These are phyloP conservation scores for Calocera viscosa DNA, from an alignment of 768 basidiomycete species.

Conservation along the genomic window DNA sequence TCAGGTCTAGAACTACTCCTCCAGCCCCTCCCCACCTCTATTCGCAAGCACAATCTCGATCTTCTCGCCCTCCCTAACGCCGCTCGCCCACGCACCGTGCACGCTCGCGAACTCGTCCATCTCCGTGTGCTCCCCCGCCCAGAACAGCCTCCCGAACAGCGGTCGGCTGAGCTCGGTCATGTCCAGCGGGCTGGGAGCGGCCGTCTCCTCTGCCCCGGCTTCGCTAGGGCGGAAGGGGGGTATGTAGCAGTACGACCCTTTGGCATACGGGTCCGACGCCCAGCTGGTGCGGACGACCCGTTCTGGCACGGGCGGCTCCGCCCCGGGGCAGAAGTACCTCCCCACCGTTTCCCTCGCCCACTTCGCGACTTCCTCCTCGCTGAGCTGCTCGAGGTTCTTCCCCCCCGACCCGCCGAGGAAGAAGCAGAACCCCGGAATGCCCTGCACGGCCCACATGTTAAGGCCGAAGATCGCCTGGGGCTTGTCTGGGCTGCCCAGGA, in stretches of 20 bases:
- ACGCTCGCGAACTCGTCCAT: constrained; percentile 12
- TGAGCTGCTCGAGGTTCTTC: background rate
- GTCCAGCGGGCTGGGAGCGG: background rate
- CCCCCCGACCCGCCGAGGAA: background rate
- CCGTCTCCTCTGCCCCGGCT: background rate
- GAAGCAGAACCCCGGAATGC: background rate
- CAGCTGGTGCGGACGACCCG: background rate
- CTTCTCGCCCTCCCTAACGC: constrained; percentile 5
- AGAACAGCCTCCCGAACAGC: constrained; percentile 12
- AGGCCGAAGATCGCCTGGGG: background rate
- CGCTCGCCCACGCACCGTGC: constrained; percentile 13
- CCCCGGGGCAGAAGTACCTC: background rate
- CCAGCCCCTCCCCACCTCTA: background rate
- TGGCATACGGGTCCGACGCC: background rate
- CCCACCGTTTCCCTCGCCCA: background rate
- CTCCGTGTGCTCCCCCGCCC: constrained; percentile 14
- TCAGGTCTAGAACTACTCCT: too few species aligned
- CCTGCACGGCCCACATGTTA: background rate
- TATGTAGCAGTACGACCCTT: background rate
- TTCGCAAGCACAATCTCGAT: constrained; percentile 7
- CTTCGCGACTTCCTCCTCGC: background rate
- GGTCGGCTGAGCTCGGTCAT: background rate
- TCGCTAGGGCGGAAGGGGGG: background rate
- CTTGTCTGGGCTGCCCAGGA: background rate
- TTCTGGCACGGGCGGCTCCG: background rate